Evolutionary conservation across 768 basidiomycete genomes (phyloP), one percentile per base, ranked within the genome.

Genomic region (Cyathus striatus): DNA sequence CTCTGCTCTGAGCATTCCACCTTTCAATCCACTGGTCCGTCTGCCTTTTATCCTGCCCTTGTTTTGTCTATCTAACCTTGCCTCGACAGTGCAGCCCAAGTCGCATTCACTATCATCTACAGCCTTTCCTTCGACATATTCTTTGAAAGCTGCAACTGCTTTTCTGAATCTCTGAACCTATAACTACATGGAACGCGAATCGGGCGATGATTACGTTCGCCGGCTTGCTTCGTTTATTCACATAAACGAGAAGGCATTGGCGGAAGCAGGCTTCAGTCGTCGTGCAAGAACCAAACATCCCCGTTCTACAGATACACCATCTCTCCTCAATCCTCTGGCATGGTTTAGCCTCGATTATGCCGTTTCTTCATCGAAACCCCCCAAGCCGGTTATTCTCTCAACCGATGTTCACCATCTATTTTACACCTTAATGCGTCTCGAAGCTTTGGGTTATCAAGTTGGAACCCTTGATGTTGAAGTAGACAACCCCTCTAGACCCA

Each of bases 341-440:
- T 86, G 84, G 85, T 75, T 85, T 48, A 66, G 64, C 40, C 53
- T 58, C 38, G 54, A 68, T 40, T 47, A 62, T 17, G 44, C 59
- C 18, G 49, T 61, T 6, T 52, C 59, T 17, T 44, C 64, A 23
- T 43, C 59, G 9, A 46, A 68, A 3, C 62, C 66, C n/a, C 57
- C 57, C 4, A 80, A 77, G 59, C 81, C 89, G 6, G 64, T 87
- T 34, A 62, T 81, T 18, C 78, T 93, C 46, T 58, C 76, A 4
- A 71, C 89, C 50, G 87, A 91, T 62, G 79, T 76, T 21, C 87
- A 90, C 55, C 90, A 84, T 49, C 79, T 95, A 5, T 90, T 88
- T 74, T 95, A 94, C 65, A 64, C 90, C 47, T 75, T 95, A 45
- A 84, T 93, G 63, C 83, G 90, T 34, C 73, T 93, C 48, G 90